Base-by-base conservation (phyloP, 805 yeast species). In the Tetrapisispora pingtungensis region DNA sequence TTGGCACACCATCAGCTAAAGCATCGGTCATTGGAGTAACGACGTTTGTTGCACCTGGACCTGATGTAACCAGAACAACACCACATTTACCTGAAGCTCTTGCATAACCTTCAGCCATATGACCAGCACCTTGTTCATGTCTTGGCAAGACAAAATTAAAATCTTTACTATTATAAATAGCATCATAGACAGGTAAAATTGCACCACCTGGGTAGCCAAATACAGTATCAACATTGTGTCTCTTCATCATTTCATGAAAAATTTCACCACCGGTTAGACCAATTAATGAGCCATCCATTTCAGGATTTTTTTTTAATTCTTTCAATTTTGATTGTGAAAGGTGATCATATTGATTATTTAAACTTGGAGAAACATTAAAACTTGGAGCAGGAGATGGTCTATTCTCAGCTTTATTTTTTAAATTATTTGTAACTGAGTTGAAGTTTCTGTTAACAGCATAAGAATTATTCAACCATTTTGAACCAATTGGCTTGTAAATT, bases 71-170 rank as follows among this genome's bases (percentile, higher is more conserved):
- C 57, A 93, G 72, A 41, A 93, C 97, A 52, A 93, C 95, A 70
- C 98, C 98, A 13, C 97, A 94, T 67, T 86, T 93, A 47, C 97
- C 98, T 40, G 73, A 67, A 34, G 95, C 98, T 54, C 95, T 76
- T 45, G 98, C 97, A 56, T 93, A 93, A 48, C 98, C 98, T 70
- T 93, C 97, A 45, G 98, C 98, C 97, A 93, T 93, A 69, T 93
- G 98, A 43, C 98, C 98, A n/a, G 97, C 98, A 64, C 98, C 98
- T 70, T 93, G 98, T 68, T 93, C 98, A 66, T 93, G 97, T 58
- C 94, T 78, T 40, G 98, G 98, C 51, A 93, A 71, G 45, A 93
- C 85, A 62, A 93, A 93, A 55, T 81, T 78, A 74, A 93, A 90
- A 59, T 84, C 78, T 46, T 81, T 80, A 18, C 96, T 84, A 70